Conservation (phyloP, 495 filamentous ascomycete genomes). For the Trichocladium antarcticum region DNA sequence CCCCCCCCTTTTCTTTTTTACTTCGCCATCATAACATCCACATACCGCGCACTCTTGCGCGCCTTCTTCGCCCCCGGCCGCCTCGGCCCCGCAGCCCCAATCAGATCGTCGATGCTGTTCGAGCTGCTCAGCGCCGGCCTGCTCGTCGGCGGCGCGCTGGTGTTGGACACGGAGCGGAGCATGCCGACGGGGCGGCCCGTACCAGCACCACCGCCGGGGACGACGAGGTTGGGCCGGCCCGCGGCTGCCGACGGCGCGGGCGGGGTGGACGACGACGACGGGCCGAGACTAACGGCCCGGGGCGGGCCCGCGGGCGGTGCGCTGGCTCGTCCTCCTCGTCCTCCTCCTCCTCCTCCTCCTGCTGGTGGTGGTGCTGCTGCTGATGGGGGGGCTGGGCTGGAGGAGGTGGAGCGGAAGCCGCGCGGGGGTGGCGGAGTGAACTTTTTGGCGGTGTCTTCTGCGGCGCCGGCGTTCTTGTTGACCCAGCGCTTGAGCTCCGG, state of each 20-base stretch:
- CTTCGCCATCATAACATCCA: conserved; percentile 68
- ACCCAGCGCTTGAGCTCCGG: conserved; percentile 93
- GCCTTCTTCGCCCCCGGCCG: conserved; percentile 58
- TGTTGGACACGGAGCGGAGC: conserved; percentile 34
- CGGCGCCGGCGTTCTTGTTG: conserved; percentile 81
- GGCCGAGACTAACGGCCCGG: conserved; percentile 1
- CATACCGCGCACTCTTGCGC: conserved; percentile 74
- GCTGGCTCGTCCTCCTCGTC: conserved; percentile 22
- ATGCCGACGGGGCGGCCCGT: conserved; percentile 35
- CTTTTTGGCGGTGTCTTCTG: conserved; percentile 39
- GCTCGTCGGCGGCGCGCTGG: conserved; percentile 37
- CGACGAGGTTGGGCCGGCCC: conserved; percentile 20
- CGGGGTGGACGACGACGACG: conserved; percentile 2
- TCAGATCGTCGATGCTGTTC: conserved; percentile 74
- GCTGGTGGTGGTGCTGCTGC: too few relatives aligned
- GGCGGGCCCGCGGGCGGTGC: conserved; percentile 30
- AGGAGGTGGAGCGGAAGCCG: conserved; percentile 22
- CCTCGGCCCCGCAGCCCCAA: conserved; percentile 56
- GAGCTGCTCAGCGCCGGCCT: conserved; percentile 63
- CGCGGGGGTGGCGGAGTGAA: conserved; percentile 42
- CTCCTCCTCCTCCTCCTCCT: too few relatives aligned
- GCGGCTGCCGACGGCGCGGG: conserved; percentile 7
- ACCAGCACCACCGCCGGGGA: conserved; percentile 5
- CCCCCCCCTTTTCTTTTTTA: not conserved
- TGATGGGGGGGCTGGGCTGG: conserved; percentile 23